A percentile compares a stretch with the other conserved stretches of the same genome.
phyloP scores from a whole-genome alignment of 805 yeast genomes.

The Saccharomycopsis sp. region DNA sequence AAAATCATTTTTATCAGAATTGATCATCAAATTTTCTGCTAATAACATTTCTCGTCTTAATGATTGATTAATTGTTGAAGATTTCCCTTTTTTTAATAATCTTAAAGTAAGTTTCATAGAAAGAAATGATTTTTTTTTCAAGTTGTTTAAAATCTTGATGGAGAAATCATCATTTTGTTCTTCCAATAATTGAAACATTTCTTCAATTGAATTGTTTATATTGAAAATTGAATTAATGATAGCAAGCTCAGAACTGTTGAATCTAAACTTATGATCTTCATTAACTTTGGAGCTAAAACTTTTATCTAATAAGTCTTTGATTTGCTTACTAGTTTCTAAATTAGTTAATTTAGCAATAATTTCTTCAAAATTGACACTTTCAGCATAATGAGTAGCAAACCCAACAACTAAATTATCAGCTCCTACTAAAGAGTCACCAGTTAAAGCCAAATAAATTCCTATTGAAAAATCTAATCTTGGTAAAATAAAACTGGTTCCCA shows the following conservation, averaged over 20 bases:
- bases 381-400: slow-evolving; percentile 85
- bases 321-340: too few species aligned
- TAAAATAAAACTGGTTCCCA: slow-evolving; percentile 84
- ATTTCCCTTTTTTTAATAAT: slow-evolving; percentile 49
- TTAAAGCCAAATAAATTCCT: slow-evolving; percentile 78
- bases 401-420: slow-evolving; percentile 77
- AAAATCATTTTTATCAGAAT: slow-evolving; percentile 45
- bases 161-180: too few species aligned
- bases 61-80: slow-evolving; percentile 50
- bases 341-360: too few species aligned
- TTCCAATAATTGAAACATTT: background rate
- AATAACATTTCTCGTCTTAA: slow-evolving; percentile 62
- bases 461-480: slow-evolving; percentile 72
- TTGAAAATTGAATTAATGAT: too few species aligned
- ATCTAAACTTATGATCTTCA: too few species aligned
- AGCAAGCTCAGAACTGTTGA: too few species aligned
- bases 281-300: too few species aligned
- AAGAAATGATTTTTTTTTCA: slow-evolving; percentile 61
- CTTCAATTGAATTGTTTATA: too few species aligned
- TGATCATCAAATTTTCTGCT: slow-evolving; percentile 64
- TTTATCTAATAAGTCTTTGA: too few species aligned
- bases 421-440: slow-evolving; percentile 73
- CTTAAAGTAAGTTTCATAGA: slow-evolving; percentile 65
- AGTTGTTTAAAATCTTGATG: slow-evolving; percentile 13
- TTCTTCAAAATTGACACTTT: too few species aligned